Percentiles rank a stretch among this genome's conserved stretches.
phyloP scores from a whole-genome alignment of 2,329 filamentous ascomycete species.

The Nigrograna mackinnonii region DNA sequence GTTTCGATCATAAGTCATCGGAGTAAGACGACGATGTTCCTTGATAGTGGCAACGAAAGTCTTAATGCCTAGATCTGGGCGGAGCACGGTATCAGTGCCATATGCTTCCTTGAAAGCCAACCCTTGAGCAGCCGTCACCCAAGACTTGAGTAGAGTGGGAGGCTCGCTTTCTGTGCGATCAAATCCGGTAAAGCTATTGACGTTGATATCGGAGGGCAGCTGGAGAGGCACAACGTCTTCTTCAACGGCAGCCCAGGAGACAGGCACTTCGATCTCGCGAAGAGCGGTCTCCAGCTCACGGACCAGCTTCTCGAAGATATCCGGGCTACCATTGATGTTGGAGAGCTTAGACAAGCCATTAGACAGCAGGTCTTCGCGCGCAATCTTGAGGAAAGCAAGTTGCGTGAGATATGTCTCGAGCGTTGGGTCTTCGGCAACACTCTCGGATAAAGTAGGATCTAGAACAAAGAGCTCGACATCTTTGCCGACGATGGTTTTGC shows the following conservation, averaged over 20 bases:
- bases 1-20: conserved; percentile 88
- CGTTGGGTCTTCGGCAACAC: conserved; percentile 66
- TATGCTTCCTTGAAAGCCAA: conserved; percentile 95
- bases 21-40: conserved; percentile 93
- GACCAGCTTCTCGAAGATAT: conserved; percentile 64
- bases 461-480: conserved; percentile 73
- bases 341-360: conserved; percentile 70
- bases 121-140: conserved; percentile 84
- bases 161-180: conserved; percentile 75
- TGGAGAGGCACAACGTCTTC: conserved; percentile 57
- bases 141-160: conserved; percentile 69
- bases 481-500: conserved; percentile 72
- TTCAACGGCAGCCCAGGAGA: conserved; percentile 76
- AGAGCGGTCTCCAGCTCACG: conserved; percentile 69
- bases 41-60: conserved; percentile 88
- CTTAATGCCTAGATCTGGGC: conserved; percentile 84
- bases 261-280: conserved; percentile 73
- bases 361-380: conserved; percentile 66
- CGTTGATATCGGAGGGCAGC: conserved; percentile 67
- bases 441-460: conserved; percentile 70
- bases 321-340: conserved; percentile 60
- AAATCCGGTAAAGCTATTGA: conserved; percentile 82
- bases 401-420: conserved; percentile 72
- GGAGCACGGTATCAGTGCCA: conserved; percentile 70
- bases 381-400: conserved; percentile 80